Percentiles rank a stretch among this genome's conserved stretches.
Conservation (phyloP, 2,329 filamentous ascomycete species). For the Fusarium goolgardi region DNA sequence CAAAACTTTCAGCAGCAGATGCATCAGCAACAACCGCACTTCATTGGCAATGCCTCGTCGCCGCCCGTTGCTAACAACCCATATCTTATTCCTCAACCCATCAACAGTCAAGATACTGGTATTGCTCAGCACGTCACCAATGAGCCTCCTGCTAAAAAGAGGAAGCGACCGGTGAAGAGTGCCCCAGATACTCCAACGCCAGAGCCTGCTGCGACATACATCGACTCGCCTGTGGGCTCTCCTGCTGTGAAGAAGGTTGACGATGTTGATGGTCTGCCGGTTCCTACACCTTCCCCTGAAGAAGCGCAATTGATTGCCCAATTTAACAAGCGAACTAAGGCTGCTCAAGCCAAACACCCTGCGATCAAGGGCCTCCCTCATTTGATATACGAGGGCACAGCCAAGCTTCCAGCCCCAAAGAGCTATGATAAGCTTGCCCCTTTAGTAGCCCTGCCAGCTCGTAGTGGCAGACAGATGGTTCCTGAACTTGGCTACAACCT, state of each 20-base stretch:
- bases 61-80: conserved; percentile 37
- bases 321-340: conserved; percentile 54
- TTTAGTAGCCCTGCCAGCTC: conserved; percentile 56
- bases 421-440: conserved; percentile 60
- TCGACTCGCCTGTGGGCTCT: conserved; percentile 49
- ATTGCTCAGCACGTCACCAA: conserved; percentile 35
- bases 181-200: conserved; percentile 43
- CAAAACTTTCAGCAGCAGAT: conserved; percentile 43
- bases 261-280: conserved; percentile 50
- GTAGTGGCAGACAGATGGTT: conserved; percentile 54
- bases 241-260: conserved; percentile 49
- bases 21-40: conserved; percentile 39
- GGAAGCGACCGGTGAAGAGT: conserved; percentile 52
- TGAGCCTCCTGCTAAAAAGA: conserved; percentile 54
- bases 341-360: conserved; percentile 54
- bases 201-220: conserved; percentile 43
- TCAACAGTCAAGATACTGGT: conserved; percentile 38
- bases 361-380: conserved; percentile 55
- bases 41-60: conserved; percentile 35
- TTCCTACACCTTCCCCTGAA: conserved; percentile 50
- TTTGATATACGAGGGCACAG: conserved; percentile 53
- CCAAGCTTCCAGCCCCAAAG: conserved; percentile 58
- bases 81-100: conserved; percentile 42
- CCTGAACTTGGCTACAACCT: conserved; percentile 55
- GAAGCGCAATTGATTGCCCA: conserved; percentile 53